Base-by-base conservation (phyloP, 2,329 filamentous ascomycete genomes). In the Paraphoma chrysanthemicola region DNA sequence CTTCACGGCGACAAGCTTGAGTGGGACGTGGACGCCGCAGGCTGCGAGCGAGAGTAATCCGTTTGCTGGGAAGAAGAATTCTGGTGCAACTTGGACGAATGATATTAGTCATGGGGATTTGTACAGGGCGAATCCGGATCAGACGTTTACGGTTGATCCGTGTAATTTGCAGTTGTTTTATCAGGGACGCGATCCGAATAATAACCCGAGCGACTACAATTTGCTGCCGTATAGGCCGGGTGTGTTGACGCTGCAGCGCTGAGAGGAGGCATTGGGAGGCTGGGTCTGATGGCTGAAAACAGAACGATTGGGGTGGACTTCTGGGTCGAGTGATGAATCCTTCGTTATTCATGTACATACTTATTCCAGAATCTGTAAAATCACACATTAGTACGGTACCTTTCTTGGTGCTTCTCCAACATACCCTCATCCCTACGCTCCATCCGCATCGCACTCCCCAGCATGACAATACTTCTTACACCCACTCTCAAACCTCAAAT, bases 31-130 rank as follows among this genome's bases (percentile, higher is more conserved):
- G 87, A 87, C 85, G 0, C 62, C 81, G 9, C 83, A 88, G 65
- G 85, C 86, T 1, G 77, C 78, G 1, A 80, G 67, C 12, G 87
- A 89, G 77, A 73, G 67, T 63, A 77, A 73, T n/a, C 86, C 88
- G 0, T 90, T 90, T 57, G 87, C 87, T n/a, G 85, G 88, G 64
- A 87, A 87, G 77, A 84, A 81, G 29, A 90, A 89, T 76, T 88
- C 82, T 48, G 87, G 85, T 38, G 85, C 85, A 1, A 81, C 80
- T 16, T 90, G 87, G 87, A 88, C 86, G 45, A 85, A 88, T 70
- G 86, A 88, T 57, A 88, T 90, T 69, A 87, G 84, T 68, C 86
- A 89, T 66, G 88, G 88, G 36, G 88, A 90, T 59, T 70, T 89
- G 41, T 67, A 89, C 54, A 82, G 87, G 56, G 79, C 60, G 54